These are phyloP conservation scores for Coniochaeta sp. DNA, from an alignment of 2,329 filamentous ascomycete genomes.

Conservation along the genomic window DNA sequence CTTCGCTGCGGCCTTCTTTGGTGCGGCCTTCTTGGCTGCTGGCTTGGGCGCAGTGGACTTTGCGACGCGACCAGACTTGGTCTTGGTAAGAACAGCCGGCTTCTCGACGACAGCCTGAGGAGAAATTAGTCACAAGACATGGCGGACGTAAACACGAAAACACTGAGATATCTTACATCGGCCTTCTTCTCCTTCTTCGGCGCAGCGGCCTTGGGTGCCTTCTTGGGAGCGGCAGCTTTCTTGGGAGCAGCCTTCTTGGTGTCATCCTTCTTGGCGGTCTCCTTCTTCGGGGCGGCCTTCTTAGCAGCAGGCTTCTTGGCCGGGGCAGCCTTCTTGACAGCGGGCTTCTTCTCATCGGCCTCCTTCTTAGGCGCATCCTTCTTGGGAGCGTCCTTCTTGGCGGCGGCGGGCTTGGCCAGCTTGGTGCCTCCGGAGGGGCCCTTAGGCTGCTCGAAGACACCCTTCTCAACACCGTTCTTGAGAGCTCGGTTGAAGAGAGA, in stretches of 20 bases:
- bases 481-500: conserved; percentile 82
- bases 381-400: conserved; percentile 23
- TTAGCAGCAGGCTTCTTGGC: conserved; percentile 54
- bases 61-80: conserved; percentile 78
- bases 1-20: conserved; percentile 40
- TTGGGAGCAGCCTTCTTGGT: conserved; percentile 20
- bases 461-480: conserved; percentile 75
- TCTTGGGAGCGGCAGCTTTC: conserved; percentile 10
- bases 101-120: conserved; percentile 60
- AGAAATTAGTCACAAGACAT: conserved; percentile 4
- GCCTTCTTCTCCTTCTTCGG: conserved; percentile 40
- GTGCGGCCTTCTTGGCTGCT: conserved; percentile 36
- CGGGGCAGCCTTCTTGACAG: conserved; percentile 22
- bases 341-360: conserved; percentile 20
- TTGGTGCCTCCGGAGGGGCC: conserved; percentile 87
- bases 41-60: conserved; percentile 54
- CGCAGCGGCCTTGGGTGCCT: conserved; percentile 24
- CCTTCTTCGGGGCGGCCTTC: conserved; percentile 25
- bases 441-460: conserved; percentile 84
- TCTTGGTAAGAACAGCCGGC: conserved; percentile 65
- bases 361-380: conserved; percentile 22
- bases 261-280: conserved; percentile 18
- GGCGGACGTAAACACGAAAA: background rate
- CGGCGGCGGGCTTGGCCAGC: conserved; percentile 66
- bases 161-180: conserved; percentile 20